These are phyloP conservation scores for Inonotus obliquus DNA, from an alignment of 1,284 basidiomycete species.

Conservation along the genomic window DNA sequence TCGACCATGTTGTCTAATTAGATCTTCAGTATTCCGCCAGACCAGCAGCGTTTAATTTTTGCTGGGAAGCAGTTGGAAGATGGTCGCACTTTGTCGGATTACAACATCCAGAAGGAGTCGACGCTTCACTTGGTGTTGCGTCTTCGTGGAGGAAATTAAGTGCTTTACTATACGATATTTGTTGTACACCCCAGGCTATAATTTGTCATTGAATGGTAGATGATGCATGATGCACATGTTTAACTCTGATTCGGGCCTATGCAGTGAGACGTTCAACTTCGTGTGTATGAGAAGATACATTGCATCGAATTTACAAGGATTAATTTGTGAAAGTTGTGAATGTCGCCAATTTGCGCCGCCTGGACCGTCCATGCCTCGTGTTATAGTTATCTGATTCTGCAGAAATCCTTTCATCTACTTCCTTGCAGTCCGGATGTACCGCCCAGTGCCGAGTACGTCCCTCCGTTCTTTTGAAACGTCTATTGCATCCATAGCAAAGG, in stretches of 20 bases:
- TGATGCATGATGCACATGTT: too few species aligned
- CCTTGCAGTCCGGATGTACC: neutral
- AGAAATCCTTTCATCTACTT: neutral
- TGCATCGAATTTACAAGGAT: too few species aligned
- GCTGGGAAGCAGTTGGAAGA: slow-evolving; percentile 98
- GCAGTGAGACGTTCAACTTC: too few species aligned
- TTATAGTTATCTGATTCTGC: neutral
- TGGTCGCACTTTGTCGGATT: slow-evolving; percentile 85
- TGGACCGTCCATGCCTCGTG: neutral
- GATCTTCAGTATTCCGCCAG: slow-evolving; percentile 73
- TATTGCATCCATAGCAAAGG: neutral
- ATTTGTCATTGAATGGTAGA: neutral
- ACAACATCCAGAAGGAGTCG: slow-evolving; percentile 94
- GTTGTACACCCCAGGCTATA: too few species aligned
- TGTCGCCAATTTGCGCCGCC: neutral
- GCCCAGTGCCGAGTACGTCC: neutral
- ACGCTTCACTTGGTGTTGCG: slow-evolving; percentile 71
- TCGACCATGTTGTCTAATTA: neutral
- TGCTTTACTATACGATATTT: neutral
- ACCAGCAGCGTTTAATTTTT: slow-evolving; percentile 97
- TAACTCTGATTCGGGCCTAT: too few species aligned
- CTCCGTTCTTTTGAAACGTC: neutral
- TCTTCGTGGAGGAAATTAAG: slow-evolving; percentile 62
- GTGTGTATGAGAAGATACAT: too few species aligned
- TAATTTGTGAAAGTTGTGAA: too few species aligned